These are phyloP conservation scores for Chalciporus sp. DNA, from an alignment of 1,284 basidiomycete species.

Conservation along the genomic window DNA sequence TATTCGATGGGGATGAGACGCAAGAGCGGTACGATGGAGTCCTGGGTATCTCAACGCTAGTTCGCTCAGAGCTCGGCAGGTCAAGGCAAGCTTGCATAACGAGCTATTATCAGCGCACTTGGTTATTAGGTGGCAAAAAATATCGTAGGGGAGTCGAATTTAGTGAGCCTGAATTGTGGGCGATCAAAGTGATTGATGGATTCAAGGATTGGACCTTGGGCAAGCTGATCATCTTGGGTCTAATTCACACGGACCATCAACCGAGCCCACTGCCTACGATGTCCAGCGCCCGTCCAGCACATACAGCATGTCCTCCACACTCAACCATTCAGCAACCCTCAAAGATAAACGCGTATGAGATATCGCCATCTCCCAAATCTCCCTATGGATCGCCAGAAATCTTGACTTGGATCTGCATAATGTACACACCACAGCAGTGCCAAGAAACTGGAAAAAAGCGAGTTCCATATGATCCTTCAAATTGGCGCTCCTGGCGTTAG, in stretches of 20 bases:
- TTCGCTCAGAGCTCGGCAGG: not conserved
- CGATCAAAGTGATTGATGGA: no score
- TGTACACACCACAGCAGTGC: no score
- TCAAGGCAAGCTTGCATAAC: not conserved
- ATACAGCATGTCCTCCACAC: constrained; percentile 28
- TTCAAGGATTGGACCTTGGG: no score
- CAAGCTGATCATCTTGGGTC: no score
- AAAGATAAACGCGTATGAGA: constrained; percentile 89
- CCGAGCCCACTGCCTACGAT: not conserved
- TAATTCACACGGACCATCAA: no score
- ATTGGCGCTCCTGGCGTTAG: no score
- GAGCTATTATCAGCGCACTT: not conserved
- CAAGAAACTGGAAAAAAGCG: no score
- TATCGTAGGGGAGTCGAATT: not conserved
- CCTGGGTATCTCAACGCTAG: not conserved
- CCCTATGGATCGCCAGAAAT: no score
- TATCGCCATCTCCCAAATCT: constrained; percentile 82
- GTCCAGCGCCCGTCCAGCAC: no score
- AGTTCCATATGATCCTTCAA: no score
- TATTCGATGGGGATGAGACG: not conserved
- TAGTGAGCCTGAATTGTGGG: no score
- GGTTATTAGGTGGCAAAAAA: not conserved
- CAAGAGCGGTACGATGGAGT: not conserved
- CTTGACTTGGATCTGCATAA: no score
- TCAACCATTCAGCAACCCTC: constrained; percentile 49